Conservation (phyloP, 2,329 filamentous ascomycete species). For the Neonectria neomacrospora region DNA sequence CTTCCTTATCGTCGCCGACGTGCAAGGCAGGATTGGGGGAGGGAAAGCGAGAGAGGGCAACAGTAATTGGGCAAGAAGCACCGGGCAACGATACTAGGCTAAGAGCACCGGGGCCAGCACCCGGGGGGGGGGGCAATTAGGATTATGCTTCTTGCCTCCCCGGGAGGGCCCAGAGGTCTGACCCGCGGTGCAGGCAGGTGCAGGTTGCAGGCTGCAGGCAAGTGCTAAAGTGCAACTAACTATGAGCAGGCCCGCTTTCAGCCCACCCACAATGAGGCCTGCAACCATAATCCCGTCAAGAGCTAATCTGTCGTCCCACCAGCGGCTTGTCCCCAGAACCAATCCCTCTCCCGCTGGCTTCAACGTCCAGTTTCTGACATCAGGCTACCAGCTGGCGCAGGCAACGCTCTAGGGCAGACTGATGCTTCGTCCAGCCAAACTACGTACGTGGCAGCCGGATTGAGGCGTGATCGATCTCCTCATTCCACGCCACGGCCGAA, state of each 20-base stretch:
- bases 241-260: not conserved
- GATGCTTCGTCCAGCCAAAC: not conserved
- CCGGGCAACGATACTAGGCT: too few relatives aligned
- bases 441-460: constrained; percentile 1
- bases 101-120: not conserved
- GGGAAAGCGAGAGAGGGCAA: not conserved
- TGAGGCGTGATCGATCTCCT: constrained; percentile 3
- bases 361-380: constrained; percentile 9
- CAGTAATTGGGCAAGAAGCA: not conserved
- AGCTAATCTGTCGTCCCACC: constrained; percentile 20
- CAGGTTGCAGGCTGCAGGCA: too few relatives aligned
- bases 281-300: constrained; percentile 10
- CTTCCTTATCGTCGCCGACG: constrained; percentile 28
- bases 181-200: not conserved
- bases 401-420: too few relatives aligned
- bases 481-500: not conserved
- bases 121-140: not conserved
- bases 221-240: too few relatives aligned
- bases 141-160: constrained; percentile 17
- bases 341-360: not conserved
- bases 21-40: not conserved
- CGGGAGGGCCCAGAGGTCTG: not conserved
- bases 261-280: not conserved
- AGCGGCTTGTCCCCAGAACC: not conserved
- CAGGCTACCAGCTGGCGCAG: constrained; percentile 4